A percentile compares a stretch with the other conserved stretches of the same genome.
phyloP scores from a whole-genome alignment of 2,329 filamentous ascomycete genomes.

The Ampelomyces quisqualis region DNA sequence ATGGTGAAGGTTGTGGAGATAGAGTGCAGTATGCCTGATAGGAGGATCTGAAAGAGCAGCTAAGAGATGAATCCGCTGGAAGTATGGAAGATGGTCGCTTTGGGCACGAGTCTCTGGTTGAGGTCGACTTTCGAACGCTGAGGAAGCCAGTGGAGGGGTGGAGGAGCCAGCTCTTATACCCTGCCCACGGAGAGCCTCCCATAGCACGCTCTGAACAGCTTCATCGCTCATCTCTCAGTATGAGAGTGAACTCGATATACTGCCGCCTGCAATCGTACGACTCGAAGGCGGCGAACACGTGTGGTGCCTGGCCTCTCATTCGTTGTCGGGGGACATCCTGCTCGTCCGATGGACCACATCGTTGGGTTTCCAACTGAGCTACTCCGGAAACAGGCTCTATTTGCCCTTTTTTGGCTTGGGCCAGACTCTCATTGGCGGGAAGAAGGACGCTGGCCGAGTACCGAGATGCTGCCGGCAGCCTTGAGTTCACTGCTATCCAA shows the following conservation, averaged over 20 bases:
- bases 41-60: no score
- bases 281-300: background rate
- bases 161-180: background rate
- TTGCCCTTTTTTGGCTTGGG: background rate
- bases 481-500: background rate
- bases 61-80: no score
- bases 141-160: background rate
- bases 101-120: no score
- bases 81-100: no score
- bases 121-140: background rate
- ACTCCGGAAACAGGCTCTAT: background rate
- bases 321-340: background rate
- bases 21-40: background rate
- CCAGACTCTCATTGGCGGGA: constrained; percentile 1
- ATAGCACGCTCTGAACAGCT: background rate
- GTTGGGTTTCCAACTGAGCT: background rate
- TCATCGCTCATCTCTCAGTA: background rate
- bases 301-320: constrained; percentile 1
- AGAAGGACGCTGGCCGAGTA: background rate
- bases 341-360: background rate
- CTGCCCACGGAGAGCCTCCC: background rate
- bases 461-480: background rate
- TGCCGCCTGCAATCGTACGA: background rate
- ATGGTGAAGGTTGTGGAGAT: background rate
- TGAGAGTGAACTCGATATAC: background rate